Conservation (phyloP, 495 filamentous ascomycete species). For the Staphylotrichum longicolle region DNA sequence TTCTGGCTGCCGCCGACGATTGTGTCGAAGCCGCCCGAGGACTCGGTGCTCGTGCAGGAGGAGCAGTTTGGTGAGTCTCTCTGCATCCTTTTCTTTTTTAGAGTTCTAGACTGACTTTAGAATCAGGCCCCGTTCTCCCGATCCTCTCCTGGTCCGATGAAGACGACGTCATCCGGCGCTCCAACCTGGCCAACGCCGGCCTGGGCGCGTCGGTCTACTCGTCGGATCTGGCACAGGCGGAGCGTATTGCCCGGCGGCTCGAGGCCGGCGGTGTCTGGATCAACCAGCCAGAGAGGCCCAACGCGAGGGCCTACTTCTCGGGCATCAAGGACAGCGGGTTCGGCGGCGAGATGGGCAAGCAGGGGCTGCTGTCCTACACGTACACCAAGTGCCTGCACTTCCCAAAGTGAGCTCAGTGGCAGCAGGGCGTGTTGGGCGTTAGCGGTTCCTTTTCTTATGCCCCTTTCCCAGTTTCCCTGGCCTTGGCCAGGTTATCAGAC, state of each 20-base stretch:
- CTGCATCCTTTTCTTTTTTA: background rate
- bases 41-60: slow-evolving; percentile 43
- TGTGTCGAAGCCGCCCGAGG: slow-evolving; percentile 48
- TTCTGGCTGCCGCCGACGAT: slow-evolving; percentile 52
- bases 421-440: too few species aligned
- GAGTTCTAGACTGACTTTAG: background rate
- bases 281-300: slow-evolving; percentile 50
- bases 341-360: slow-evolving; percentile 60
- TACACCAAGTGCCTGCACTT: slow-evolving; percentile 55
- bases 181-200: slow-evolving; percentile 56
- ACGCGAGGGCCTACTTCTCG: slow-evolving; percentile 57
- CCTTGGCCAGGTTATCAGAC: too few species aligned
- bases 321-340: slow-evolving; percentile 67
- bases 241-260: slow-evolving; percentile 50
- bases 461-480: too few species aligned
- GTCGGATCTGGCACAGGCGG: slow-evolving; percentile 50
- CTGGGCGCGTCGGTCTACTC: slow-evolving; percentile 59
- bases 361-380: slow-evolving; percentile 58
- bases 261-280: slow-evolving; percentile 60
- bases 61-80: slow-evolving; percentile 49
- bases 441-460: too few species aligned
- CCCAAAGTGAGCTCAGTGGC: slow-evolving; percentile 24
- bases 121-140: slow-evolving; percentile 53
- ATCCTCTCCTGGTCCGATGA: slow-evolving; percentile 56
- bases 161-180: slow-evolving; percentile 55